These are phyloP conservation scores for Phytophthora hibernalis DNA, from an alignment of 352 stramenopile species.

Conservation along the genomic window DNA sequence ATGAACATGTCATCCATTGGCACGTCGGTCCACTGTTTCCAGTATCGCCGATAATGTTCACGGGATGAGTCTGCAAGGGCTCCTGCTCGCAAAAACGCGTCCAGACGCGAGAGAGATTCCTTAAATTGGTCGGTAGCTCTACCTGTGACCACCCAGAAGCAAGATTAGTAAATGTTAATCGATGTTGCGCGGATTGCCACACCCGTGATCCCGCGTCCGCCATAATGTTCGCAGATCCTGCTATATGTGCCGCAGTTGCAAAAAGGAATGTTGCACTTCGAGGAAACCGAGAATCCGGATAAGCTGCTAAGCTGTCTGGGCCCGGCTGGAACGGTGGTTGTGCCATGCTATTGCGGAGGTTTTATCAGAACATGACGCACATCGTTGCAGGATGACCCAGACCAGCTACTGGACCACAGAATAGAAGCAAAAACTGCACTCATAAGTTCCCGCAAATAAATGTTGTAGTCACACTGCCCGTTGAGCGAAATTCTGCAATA, in stretches of 20 bases:
- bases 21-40: slow-evolving; percentile 2
- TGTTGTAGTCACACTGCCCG: background rate
- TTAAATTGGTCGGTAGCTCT: slow-evolving; percentile 6
- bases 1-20: slow-evolving; percentile 7
- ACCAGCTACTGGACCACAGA: background rate
- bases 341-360: background rate
- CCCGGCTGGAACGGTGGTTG: slow-evolving; percentile 1
- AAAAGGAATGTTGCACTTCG: slow-evolving; percentile 11
- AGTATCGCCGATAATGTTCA: slow-evolving; percentile 4
- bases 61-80: slow-evolving; percentile 6
- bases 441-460: background rate
- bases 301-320: slow-evolving; percentile 1
- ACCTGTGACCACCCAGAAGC: slow-evolving; percentile 13
- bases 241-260: background rate
- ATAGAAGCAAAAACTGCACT: background rate
- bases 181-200: slow-evolving; percentile 14
- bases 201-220: slow-evolving; percentile 8
- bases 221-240: slow-evolving; percentile 3
- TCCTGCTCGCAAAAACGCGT: slow-evolving; percentile 9
- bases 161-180: slow-evolving; percentile 16
- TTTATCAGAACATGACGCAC: background rate
- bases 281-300: slow-evolving; percentile 7
- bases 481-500: background rate
- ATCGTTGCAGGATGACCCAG: background rate
- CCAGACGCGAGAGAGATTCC: slow-evolving; percentile 17